A percentile compares a stretch with the other conserved stretches of the same genome.
Conservation (phyloP, 768 basidiomycete species). For the Boletus bicolor region DNA sequence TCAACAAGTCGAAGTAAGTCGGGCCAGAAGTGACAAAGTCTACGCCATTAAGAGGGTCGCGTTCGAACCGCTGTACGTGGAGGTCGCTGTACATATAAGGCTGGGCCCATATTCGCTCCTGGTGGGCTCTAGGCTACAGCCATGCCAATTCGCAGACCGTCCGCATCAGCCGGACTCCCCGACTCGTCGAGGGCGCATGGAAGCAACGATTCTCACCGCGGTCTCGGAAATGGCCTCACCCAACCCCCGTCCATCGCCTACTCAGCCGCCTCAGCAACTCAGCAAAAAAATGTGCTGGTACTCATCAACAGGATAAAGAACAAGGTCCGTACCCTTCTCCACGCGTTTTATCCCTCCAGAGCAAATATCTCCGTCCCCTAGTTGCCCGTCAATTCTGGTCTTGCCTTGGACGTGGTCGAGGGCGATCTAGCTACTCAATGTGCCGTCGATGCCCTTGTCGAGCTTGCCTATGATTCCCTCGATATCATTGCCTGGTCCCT, state of each 20-base stretch:
- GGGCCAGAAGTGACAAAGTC: too few relatives aligned
- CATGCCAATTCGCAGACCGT: constrained; percentile 59
- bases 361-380: constrained; percentile 28
- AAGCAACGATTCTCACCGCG: constrained; percentile 61
- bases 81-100: too few relatives aligned
- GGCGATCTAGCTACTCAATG: constrained; percentile 71
- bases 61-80: too few relatives aligned
- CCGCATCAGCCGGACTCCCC: constrained; percentile 50
- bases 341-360: not conserved
- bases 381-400: constrained; percentile 86
- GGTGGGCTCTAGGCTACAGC: constrained; percentile 22
- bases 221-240: constrained; percentile 29
- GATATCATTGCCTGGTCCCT: constrained; percentile 80
- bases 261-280: constrained; percentile 44
- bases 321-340: constrained; percentile 50
- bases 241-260: constrained; percentile 38
- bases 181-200: constrained; percentile 50
- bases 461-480: constrained; percentile 71
- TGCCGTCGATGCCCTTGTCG: constrained; percentile 77
- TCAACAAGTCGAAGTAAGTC: too few relatives aligned
- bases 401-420: constrained; percentile 69
- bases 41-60: too few relatives aligned
- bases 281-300: constrained; percentile 79
- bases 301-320: constrained; percentile 77
- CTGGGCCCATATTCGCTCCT: constrained; percentile 6